Evolutionary conservation across 2,329 filamentous ascomycete species (phyloP).

Genomic region (Furcasterigmium furcatum): DNA sequence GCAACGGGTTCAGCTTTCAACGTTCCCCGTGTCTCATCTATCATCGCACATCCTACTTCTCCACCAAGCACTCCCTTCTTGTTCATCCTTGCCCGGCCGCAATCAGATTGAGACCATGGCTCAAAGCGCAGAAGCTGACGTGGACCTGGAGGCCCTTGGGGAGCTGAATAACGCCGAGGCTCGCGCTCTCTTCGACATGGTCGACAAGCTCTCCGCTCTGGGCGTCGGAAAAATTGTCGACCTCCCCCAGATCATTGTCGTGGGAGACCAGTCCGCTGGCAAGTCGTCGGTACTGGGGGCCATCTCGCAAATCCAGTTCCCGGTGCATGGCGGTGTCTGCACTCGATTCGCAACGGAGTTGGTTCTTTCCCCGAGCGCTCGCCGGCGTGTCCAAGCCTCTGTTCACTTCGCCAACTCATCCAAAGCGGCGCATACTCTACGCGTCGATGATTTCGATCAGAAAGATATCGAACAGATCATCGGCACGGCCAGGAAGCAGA

Average conservation of each 20-base stretch:
- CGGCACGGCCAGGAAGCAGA: conserved; percentile 43
- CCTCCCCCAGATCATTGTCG: conserved; percentile 54
- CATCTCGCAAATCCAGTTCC: conserved; percentile 58
- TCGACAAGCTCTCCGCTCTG: conserved; percentile 46
- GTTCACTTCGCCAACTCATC: conserved; percentile 31
- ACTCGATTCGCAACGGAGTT: conserved; percentile 62
- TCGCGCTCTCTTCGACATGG: conserved; percentile 46
- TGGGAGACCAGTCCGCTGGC: conserved; percentile 57
- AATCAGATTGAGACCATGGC: not conserved
- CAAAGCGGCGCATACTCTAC: conserved; percentile 16
- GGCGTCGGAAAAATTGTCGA: conserved; percentile 44
- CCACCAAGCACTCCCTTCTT: conserved; percentile 7
- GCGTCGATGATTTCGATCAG: conserved; percentile 29
- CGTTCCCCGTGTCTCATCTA: not conserved
- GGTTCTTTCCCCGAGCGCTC: conserved; percentile 39
- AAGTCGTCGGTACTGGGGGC: conserved; percentile 66
- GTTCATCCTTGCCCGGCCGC: not conserved
- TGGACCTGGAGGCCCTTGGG: conserved; percentile 27
- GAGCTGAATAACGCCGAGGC: conserved; percentile 39
- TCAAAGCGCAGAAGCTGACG: not conserved
- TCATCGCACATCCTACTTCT: not conserved
- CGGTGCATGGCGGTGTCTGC: conserved; percentile 50
- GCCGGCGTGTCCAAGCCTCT: conserved; percentile 34
- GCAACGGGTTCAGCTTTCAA: not conserved
- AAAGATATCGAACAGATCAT: conserved; percentile 45